Conservation (phyloP, 2,329 filamentous ascomycete species). For the Aspergillus felis region DNA sequence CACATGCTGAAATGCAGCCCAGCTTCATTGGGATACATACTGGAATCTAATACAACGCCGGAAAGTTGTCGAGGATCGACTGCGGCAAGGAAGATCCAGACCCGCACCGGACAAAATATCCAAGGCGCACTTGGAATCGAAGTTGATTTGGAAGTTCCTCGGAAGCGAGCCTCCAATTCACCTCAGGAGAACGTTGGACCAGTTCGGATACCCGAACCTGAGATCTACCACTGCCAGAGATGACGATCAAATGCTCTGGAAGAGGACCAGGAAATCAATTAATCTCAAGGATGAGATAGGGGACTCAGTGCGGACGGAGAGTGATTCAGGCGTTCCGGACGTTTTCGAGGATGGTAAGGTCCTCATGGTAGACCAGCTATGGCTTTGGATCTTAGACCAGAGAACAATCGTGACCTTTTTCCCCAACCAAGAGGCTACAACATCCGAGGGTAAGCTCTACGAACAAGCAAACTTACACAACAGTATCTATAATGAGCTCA, state of each 20-base stretch:
- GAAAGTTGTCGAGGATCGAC: constrained; percentile 51
- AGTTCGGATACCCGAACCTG: constrained; percentile 61
- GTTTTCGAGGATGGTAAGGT: constrained; percentile 42
- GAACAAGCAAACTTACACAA: constrained; percentile 57
- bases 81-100: constrained; percentile 52
- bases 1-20: not conserved
- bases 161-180: constrained; percentile 60
- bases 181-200: constrained; percentile 59
- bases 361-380: constrained; percentile 66
- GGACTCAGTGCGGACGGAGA: constrained; percentile 36
- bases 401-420: constrained; percentile 34
- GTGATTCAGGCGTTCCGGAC: constrained; percentile 11
- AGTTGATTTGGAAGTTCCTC: constrained; percentile 61
- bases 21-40: constrained; percentile 64
- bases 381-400: constrained; percentile 48
- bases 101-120: constrained; percentile 55
- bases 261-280: constrained; percentile 53
- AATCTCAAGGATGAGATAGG: constrained; percentile 37
- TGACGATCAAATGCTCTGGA: constrained; percentile 66
- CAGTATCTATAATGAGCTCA: constrained; percentile 63
- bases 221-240: constrained; percentile 59
- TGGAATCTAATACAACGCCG: constrained; percentile 54
- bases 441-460: constrained; percentile 31
- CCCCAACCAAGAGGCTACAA: constrained; percentile 31
- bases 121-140: constrained; percentile 52